Conservation (phyloP, 75 land plant species). For the Pinus albicaulis region DNA sequence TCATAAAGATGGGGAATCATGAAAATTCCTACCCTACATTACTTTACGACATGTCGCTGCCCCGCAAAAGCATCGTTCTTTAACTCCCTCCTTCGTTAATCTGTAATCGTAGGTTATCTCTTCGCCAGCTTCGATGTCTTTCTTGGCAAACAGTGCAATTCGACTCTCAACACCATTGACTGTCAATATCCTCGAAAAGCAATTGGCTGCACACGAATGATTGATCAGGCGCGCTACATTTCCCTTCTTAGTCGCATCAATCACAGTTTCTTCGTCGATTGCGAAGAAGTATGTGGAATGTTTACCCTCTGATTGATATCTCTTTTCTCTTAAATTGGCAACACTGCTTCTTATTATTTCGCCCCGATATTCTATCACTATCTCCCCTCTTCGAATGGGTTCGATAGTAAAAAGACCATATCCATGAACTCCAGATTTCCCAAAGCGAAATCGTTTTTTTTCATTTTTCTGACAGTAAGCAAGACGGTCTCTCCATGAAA, state of each 20-base stretch:
- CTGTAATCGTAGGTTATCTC: conserved; percentile 30
- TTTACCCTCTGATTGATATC: conserved; percentile 26
- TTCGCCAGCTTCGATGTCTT: conserved; percentile 18
- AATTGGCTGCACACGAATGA: conserved; percentile 16
- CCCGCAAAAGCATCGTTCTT: too few relatives aligned
- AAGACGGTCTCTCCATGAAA: too few relatives aligned
- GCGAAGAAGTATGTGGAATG: conserved; percentile 23
- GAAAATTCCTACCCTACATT: too few relatives aligned
- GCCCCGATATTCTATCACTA: conserved; percentile 59
- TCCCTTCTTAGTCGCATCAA: conserved; percentile 22
- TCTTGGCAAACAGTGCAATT: background rate
- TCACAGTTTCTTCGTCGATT: conserved; percentile 9
- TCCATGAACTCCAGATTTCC: conserved; percentile 90
- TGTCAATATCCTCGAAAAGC: background rate
- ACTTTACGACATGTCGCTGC: too few relatives aligned
- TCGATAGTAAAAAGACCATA: conserved; percentile 90
- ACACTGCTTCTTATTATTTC: conserved; percentile 20
- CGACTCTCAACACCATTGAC: background rate
- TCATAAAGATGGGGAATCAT: too few relatives aligned
- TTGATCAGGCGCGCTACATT: conserved; percentile 17
- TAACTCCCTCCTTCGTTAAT: background rate
- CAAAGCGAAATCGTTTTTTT: conserved; percentile 68
- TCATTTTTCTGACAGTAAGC: conserved; percentile 54
- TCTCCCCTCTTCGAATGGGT: conserved; percentile 85
- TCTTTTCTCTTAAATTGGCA: conserved; percentile 28